These are phyloP conservation scores for Melampsora larici-populina DNA, from an alignment of 1,284 basidiomycete species.

Conservation along the genomic window DNA sequence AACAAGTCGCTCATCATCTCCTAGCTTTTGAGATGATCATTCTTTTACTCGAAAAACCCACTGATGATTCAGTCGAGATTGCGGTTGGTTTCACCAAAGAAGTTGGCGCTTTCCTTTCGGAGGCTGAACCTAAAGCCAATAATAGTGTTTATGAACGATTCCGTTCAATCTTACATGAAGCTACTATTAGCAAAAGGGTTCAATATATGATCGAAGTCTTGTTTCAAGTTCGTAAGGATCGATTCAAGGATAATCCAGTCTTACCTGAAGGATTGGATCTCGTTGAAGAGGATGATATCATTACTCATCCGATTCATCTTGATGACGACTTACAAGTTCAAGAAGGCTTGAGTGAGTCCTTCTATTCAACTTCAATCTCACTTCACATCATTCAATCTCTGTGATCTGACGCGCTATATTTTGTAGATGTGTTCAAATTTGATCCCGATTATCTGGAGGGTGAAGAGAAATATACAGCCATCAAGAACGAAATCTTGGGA, in stretches of 20 bases:
- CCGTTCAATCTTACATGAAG: constrained; percentile 92
- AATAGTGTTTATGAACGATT: constrained; percentile 91
- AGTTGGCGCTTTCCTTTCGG: constrained; percentile 88
- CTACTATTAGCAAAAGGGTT: constrained; percentile 83
- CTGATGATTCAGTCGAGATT: constrained; percentile 96
- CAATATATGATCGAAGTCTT: constrained; percentile 99
- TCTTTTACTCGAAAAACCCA: constrained; percentile 87
- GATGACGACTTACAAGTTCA: constrained; percentile 91
- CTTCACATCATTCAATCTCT: neutral
- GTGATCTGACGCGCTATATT: neutral
- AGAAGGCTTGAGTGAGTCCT: constrained; percentile 78
- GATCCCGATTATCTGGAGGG: constrained; percentile 85
- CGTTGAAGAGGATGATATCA: constrained; percentile 89
- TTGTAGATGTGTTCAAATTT: constrained; percentile 85
- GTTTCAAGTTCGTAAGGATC: constrained; percentile 96
- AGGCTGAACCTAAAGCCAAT: constrained; percentile 91
- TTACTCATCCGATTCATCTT: constrained; percentile 85
- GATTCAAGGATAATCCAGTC: no score
- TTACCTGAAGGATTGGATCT: constrained; percentile 89
- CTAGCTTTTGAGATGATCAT: no score
- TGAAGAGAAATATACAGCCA: constrained; percentile 86
- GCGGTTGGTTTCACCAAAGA: constrained; percentile 96
- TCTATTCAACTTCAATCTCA: neutral
- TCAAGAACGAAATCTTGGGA: constrained; percentile 91
- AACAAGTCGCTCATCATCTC: no score